A percentile compares a stretch with the other conserved stretches of the same genome.
Evolutionary conservation across 106 monocot genomes (phyloP).

Genomic region (Triglochin maritima): DNA sequence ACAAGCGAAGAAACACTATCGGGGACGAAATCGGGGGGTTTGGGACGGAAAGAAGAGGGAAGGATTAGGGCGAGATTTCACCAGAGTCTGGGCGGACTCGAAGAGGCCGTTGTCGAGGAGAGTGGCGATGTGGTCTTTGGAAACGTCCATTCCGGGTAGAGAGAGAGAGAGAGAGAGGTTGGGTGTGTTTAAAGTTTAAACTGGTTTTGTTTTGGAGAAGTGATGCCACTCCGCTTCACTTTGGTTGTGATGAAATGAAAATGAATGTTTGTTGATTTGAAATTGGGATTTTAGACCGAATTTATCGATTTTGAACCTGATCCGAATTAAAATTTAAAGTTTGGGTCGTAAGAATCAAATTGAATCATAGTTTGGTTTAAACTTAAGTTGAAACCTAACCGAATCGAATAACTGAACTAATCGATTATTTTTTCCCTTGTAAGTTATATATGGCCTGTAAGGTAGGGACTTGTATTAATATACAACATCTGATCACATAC

Average conservation of each 20-base stretch:
- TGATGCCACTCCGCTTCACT: not conserved
- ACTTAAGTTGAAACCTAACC: too few relatives aligned
- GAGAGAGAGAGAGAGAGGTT: constrained; percentile 8
- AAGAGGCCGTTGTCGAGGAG: constrained; percentile 76
- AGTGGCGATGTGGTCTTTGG: constrained; percentile 69
- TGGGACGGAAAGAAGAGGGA: not conserved
- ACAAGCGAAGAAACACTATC: not conserved
- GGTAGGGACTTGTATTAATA: too few relatives aligned
- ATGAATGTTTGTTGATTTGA: not conserved
- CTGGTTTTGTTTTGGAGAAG: not conserved
- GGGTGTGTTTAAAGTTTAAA: not conserved
- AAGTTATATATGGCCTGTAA: too few relatives aligned
- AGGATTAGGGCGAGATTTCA: constrained; percentile 8
- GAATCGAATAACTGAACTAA: too few relatives aligned
- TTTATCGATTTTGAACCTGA: too few relatives aligned
- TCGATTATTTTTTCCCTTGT: too few relatives aligned
- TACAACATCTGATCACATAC: too few relatives aligned
- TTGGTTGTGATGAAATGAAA: too few relatives aligned
- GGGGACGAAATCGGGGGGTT: not conserved
- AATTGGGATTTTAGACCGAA: not conserved
- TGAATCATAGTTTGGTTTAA: too few relatives aligned
- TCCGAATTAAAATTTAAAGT: too few relatives aligned
- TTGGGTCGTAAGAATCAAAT: too few relatives aligned
- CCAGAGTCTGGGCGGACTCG: constrained; percentile 86
- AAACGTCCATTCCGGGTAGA: constrained; percentile 43